Base-by-base conservation (phyloP, 1,139 yeast species). In the Oligophagozyma castellii region DNA sequence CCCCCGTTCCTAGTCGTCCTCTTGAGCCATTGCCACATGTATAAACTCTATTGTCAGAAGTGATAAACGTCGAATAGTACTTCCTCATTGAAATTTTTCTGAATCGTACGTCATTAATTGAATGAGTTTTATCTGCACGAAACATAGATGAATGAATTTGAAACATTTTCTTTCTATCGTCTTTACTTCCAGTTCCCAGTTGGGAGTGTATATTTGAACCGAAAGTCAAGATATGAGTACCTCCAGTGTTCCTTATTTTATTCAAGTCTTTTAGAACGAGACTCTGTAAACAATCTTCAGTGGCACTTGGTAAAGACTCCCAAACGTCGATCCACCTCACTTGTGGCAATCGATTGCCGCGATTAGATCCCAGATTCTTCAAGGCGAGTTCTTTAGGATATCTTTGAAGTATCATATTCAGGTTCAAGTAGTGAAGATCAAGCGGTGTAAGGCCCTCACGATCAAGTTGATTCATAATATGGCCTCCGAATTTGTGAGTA, bases 131-230 rank as follows among this genome's bases (percentile, higher is more conserved):
- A 53, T 42, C 25, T 54, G 50, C 29, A 12, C 31, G 47, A 52
- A 21, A 28, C 34, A 46, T 53, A 13, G 42, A 42, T 18, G 55
- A 37, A 16, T 51, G 54, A 10, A 60, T 39, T 24, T 48, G 55
- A 42, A 38, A 51, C 5, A 60, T 48, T 4, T 44, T 39, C 23
- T 43, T 43, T 19, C 79, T 55, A 42, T 76, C 74, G 26, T 70
- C 74, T 0, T 76, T 59, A 38, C 75, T 83, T 3, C 83, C 77
- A 16, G 76, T 61, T 0, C 92, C 86, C 24, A 80, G 51, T 31
- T 69, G 76, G 41, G 70, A 68, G 43, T 75, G 73, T 19, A 65
- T 60, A 44, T 78, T 79, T 10, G 74, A 62, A 0, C 93, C 93
- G 36, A 71, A 65, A 30, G 76, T 67, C 39, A 44, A 22, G n/a